Base-by-base conservation (phyloP, 495 filamentous ascomycete genomes). In the Hypoxylon subgilvum region DNA sequence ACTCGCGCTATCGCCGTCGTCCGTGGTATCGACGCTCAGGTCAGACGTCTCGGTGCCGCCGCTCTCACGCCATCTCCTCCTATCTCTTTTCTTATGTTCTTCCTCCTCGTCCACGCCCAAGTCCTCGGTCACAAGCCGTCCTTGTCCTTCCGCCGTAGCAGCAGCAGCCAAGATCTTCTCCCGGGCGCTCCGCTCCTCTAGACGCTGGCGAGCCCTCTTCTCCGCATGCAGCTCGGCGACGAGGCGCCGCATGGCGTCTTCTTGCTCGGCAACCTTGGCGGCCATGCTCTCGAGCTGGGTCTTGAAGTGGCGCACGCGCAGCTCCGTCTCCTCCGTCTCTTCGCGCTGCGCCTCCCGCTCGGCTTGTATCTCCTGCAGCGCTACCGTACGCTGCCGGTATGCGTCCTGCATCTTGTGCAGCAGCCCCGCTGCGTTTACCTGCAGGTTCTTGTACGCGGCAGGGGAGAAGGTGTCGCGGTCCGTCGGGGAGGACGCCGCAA, bases 231-330 rank as follows among this genome's bases (percentile, higher is more conserved):
- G 69, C 54, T 91, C 84, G 9, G 82, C 79, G 1, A 83, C 81
- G 57, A 92, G 77, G 39, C 74, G 73, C 65, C 78, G 75, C 82
- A 90, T 87, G 38, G 76, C 80, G 43, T 72, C 68, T 61, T 91
- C 86, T 58, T 89, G 86, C 61, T 86, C 82, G 0, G 75, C 70
- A 0, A 85, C 85, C 59, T 85, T 82, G n/a, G 74, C 78, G 1
- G 89, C 84, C 84, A 93, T 87, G 28, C 83, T 85, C 67, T 92
- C 87, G 5, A 96, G 76, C 71, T 96, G 90, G 45, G 78, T 76
- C 71, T 87, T 89, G 18, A 92, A 76, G 57, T 87, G 81, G 25
- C 76, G 72, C 9, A 82, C 78, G 0, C 88, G 77, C 7, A 87
- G 87, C 38, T 86, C 79, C n/a, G 87, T 82, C 65, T 91, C 89